Evolutionary conservation across 2,329 filamentous ascomycete species (phyloP).

Genomic region (Ceratocystis colombiana): DNA sequence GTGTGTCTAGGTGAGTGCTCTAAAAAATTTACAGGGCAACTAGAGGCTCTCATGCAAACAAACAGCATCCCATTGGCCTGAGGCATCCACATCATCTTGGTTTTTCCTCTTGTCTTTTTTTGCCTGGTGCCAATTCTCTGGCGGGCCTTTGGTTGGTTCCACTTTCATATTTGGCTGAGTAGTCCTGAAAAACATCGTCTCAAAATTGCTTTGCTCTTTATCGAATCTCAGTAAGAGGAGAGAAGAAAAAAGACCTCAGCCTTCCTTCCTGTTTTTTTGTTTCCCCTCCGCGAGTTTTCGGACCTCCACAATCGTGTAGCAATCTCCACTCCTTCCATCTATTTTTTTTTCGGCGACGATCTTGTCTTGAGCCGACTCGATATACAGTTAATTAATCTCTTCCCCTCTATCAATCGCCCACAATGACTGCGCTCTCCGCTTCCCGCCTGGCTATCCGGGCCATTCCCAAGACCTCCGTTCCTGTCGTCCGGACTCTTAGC

Average conservation of each 20-base stretch:
- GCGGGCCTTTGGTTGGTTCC: conserved; percentile 19
- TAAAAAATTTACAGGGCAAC: conserved; percentile 5
- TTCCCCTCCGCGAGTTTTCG: conserved; percentile 28
- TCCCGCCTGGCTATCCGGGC: conserved; percentile 60
- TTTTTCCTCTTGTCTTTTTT: neutral
- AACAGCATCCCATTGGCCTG: conserved; percentile 19
- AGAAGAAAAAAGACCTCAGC: conserved; percentile 43
- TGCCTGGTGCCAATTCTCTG: conserved; percentile 14
- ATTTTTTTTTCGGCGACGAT: conserved; percentile 11
- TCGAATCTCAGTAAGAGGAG: conserved; percentile 12
- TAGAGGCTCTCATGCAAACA: neutral
- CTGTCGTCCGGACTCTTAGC: conserved; percentile 46
- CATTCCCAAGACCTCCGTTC: conserved; percentile 36
- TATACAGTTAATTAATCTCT: neutral
- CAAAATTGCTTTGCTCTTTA: conserved; percentile 4
- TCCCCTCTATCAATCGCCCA: conserved; percentile 29
- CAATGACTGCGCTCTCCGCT: conserved; percentile 60
- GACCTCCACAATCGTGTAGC: conserved; percentile 25
- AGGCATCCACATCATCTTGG: conserved; percentile 21
- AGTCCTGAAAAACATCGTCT: conserved; percentile 20
- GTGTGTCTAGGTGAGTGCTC: neutral
- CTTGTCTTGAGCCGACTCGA: conserved; percentile 5
- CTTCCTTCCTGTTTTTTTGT: conserved; percentile 27
- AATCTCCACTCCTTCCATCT: conserved; percentile 23
- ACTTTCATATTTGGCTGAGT: neutral